Conservation (phyloP, 2,329 filamentous ascomycete genomes). For the Annulohypoxylon truncatum region DNA sequence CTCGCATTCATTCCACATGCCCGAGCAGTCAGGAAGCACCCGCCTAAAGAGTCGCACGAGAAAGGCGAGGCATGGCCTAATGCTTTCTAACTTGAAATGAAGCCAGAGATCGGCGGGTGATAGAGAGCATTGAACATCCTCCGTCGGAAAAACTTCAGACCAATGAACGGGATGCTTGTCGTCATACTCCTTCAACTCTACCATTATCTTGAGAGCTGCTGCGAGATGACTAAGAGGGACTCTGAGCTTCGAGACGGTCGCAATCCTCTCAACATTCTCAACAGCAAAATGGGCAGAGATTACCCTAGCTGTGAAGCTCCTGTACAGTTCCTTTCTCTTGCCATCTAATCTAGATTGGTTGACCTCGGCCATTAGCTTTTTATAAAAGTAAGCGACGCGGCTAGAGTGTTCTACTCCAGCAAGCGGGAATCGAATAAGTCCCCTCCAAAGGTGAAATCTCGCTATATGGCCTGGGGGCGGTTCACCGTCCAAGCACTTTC, state of each 20-base stretch:
- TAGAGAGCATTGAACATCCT: slow-evolving; percentile 5
- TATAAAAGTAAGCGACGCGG: slow-evolving; percentile 35
- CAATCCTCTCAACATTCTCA: slow-evolving; percentile 11
- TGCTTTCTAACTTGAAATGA: slow-evolving; percentile 43
- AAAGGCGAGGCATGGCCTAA: slow-evolving; percentile 42
- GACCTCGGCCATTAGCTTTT: slow-evolving; percentile 23
- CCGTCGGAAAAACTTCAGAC: slow-evolving; percentile 38
- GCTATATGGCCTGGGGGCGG: slow-evolving; percentile 17
- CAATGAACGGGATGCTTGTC: slow-evolving; percentile 40
- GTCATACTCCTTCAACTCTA: slow-evolving; percentile 40
- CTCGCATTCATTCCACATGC: slow-evolving; percentile 43
- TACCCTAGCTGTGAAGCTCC: slow-evolving; percentile 30
- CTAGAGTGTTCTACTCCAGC: slow-evolving; percentile 19
- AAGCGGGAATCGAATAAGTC: slow-evolving; percentile 31
- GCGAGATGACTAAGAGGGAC: slow-evolving; percentile 30
- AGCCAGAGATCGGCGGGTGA: slow-evolving; percentile 41
- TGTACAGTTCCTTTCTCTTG: slow-evolving; percentile 34
- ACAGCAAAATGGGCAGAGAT: slow-evolving; percentile 33
- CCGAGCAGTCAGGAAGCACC: slow-evolving; percentile 33
- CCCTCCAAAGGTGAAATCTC: slow-evolving; percentile 15
- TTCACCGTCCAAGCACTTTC: slow-evolving; percentile 35
- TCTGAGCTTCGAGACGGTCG: slow-evolving; percentile 32
- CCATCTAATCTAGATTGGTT: slow-evolving; percentile 30
- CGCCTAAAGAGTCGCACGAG: slow-evolving; percentile 40
- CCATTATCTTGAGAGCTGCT: slow-evolving; percentile 36